Percentiles rank a stretch among this genome's conserved stretches.
Evolutionary conservation across 2,329 filamentous ascomycete species (phyloP).

Genomic region (Exophiala xenobiotica): DNA sequence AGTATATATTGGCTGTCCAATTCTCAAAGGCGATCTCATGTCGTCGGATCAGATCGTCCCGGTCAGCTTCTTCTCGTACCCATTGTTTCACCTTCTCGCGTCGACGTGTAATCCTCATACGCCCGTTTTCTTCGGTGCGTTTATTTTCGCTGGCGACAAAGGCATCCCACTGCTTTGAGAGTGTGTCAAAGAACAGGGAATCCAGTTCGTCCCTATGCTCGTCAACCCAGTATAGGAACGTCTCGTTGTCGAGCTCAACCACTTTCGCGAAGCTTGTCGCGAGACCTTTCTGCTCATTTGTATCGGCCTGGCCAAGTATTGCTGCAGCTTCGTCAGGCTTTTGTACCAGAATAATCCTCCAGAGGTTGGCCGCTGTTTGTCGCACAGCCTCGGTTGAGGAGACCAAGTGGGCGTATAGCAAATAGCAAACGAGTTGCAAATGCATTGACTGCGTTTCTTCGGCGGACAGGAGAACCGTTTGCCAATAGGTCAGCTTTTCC

Average conservation of each 20-base stretch:
- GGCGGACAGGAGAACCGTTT: conserved; percentile 79
- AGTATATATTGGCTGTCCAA: conserved; percentile 95
- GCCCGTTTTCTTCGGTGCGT: conserved; percentile 73
- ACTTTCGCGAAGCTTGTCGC: conserved; percentile 77
- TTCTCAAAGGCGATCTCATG: conserved; percentile 84
- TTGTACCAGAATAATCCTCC: conserved; percentile 90
- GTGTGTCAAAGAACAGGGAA: conserved; percentile 73
- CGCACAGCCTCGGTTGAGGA: conserved; percentile 67
- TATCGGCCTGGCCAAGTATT: conserved; percentile 70
- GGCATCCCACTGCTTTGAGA: conserved; percentile 82
- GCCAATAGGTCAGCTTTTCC: conserved; percentile 90
- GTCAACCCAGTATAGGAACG: conserved; percentile 86
- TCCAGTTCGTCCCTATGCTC: conserved; percentile 76
- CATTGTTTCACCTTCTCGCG: conserved; percentile 80
- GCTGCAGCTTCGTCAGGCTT: conserved; percentile 78
- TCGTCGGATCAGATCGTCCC: conserved; percentile 71
- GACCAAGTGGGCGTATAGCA: conserved; percentile 85
- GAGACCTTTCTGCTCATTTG: conserved; percentile 68
- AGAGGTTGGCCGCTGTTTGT: conserved; percentile 74
- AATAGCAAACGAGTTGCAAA: conserved; percentile 83
- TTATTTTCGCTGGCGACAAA: conserved; percentile 82
- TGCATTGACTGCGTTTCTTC: conserved; percentile 78
- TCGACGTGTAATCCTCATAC: conserved; percentile 67
- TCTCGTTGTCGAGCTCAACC: conserved; percentile 82
- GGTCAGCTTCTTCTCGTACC: conserved; percentile 66